These are phyloP conservation scores for Talaromyces pinophilus DNA, from an alignment of 2,329 filamentous ascomycete species.

Conservation along the genomic window DNA sequence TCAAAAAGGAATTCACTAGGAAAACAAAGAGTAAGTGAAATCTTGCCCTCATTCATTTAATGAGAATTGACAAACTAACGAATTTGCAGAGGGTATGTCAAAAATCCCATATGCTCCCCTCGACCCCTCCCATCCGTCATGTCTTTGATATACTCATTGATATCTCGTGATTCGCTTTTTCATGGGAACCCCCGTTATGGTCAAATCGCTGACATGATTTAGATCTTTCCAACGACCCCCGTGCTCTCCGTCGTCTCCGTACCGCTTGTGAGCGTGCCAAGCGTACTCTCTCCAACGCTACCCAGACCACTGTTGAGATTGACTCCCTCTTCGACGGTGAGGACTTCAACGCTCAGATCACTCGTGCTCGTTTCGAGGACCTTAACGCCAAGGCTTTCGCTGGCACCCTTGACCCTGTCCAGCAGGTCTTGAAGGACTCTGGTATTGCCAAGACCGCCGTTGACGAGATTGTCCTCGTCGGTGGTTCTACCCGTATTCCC, in stretches of 20 bases:
- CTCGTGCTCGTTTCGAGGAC: slow-evolving; percentile 98
- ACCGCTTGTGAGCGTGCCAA: slow-evolving; percentile 99
- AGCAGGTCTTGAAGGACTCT: slow-evolving; percentile 95
- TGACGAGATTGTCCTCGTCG: slow-evolving; percentile 98
- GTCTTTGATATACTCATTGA: background rate
- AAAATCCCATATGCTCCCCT: no score
- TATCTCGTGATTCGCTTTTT: background rate
- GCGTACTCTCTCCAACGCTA: slow-evolving; percentile 95
- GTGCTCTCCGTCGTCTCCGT: slow-evolving; percentile 91
- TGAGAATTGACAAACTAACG: no score
- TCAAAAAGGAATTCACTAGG: slow-evolving; percentile 88
- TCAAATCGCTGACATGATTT: background rate
- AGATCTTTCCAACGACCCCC: slow-evolving; percentile 71
- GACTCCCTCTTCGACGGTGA: slow-evolving; percentile 98
- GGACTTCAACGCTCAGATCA: slow-evolving; percentile 96
- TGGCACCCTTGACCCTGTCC: slow-evolving; percentile 91
- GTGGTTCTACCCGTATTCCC: slow-evolving; percentile 98
- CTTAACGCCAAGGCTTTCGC: slow-evolving; percentile 94
- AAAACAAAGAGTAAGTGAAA: slow-evolving; percentile 55
- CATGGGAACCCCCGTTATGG: background rate
- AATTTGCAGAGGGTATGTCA: no score
- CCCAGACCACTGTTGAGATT: slow-evolving; percentile 97
- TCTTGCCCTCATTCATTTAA: no score
- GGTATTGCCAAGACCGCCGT: slow-evolving; percentile 84
- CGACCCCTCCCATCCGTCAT: no score